phyloP scores from a whole-genome alignment of 306 rosid species.

The Spatholobus suberectus region DNA sequence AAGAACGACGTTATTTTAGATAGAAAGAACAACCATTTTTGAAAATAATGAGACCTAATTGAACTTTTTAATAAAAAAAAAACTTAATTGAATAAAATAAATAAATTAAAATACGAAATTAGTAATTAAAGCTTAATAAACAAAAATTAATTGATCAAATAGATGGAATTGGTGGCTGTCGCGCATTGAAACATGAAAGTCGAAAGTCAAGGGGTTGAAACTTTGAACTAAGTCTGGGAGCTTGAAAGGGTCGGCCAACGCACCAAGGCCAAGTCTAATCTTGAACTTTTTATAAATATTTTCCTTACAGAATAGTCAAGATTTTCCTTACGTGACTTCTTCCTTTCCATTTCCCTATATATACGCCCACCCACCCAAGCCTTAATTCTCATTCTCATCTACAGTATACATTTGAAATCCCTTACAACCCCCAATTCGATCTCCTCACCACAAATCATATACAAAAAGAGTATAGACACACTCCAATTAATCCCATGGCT shows the following conservation, averaged over 20 bases:
- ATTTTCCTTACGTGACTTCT: conserved; percentile 30
- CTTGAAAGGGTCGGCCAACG: conserved; percentile 15
- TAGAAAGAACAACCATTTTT: too few species aligned
- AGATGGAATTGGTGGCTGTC: too few species aligned
- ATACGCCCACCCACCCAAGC: not conserved
- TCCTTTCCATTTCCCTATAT: not conserved
- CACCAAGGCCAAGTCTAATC: not conserved
- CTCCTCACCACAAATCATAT: not conserved
- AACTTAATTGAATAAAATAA: too few species aligned
- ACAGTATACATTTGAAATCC: not conserved
- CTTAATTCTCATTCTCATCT: not conserved
- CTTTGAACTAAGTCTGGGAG: not conserved
- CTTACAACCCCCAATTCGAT: not conserved
- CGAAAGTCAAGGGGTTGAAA: not conserved
- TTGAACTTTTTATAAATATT: too few species aligned
- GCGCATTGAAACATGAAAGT: too few species aligned
- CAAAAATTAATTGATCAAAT: too few species aligned
- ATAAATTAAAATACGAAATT: too few species aligned
- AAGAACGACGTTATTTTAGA: too few species aligned
- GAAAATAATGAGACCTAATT: too few species aligned
- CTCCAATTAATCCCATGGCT: not conserved
- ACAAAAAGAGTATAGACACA: not conserved
- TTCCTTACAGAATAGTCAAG: not conserved
- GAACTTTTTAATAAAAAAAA: too few species aligned
- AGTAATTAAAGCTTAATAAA: too few species aligned